Evolutionary conservation across 208 protist genomes (phyloP).

Genomic region (Trypanosoma conorhini): DNA sequence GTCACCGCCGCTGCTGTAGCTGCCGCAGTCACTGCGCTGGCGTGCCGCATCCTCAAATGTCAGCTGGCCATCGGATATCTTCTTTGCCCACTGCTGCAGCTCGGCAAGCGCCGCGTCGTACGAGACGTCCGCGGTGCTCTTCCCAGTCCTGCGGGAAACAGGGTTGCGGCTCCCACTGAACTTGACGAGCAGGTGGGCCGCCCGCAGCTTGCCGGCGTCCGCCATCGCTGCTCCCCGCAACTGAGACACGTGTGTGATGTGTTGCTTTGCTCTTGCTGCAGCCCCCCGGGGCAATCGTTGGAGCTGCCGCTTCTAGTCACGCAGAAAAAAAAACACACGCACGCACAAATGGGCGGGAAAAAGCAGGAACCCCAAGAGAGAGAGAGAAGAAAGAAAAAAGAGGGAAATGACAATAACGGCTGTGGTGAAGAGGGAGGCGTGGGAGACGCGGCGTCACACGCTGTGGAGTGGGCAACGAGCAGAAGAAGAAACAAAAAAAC

Average conservation of each 20-base stretch:
- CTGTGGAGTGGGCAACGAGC: no score
- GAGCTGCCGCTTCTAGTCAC: neutral
- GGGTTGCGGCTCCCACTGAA: conserved; percentile 89
- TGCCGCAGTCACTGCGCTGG: conserved; percentile 91
- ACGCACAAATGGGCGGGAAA: neutral
- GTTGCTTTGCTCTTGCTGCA: conserved; percentile 1
- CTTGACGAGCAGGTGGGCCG: conserved; percentile 91
- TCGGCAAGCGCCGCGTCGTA: conserved; percentile 77
- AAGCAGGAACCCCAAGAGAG: neutral
- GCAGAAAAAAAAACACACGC: neutral
- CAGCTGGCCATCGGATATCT: conserved; percentile 65
- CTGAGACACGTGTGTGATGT: neutral
- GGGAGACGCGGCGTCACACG: no score
- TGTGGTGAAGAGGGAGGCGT: no score
- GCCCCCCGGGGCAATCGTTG: neutral
- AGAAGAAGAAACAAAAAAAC: no score
- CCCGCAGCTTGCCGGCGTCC: conserved; percentile 36
- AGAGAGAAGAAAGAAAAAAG: neutral
- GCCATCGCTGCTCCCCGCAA: conserved; percentile 7
- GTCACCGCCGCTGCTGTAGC: conserved; percentile 78
- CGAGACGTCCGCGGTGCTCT: conserved; percentile 55
- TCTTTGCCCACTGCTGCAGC: conserved; percentile 66
- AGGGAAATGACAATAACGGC: no score
- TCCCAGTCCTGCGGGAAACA: conserved; percentile 79
- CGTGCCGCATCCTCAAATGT: conserved; percentile 83